phyloP scores from a whole-genome alignment of 2,329 filamentous ascomycete genomes.

The Trematosphaeria pertusa region DNA sequence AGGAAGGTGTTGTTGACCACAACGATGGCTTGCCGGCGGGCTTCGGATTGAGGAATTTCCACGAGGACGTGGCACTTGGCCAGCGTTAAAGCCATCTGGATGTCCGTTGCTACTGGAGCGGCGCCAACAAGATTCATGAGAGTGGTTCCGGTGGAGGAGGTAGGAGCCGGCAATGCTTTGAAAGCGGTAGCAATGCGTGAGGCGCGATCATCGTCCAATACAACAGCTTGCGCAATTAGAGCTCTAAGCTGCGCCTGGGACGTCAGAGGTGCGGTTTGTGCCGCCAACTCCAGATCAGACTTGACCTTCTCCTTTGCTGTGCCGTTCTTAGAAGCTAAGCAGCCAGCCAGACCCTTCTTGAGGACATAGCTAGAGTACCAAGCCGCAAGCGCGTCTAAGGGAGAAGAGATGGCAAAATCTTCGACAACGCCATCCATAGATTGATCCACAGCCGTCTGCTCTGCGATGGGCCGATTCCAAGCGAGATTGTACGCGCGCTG shows the following conservation, averaged over 20 bases:
- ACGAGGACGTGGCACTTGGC: slow-evolving; percentile 65
- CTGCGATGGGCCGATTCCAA: slow-evolving; percentile 79
- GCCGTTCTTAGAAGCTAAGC: slow-evolving; percentile 63
- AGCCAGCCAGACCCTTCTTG: slow-evolving; percentile 71
- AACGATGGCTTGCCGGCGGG: slow-evolving; percentile 47
- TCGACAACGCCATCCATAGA: slow-evolving; percentile 85
- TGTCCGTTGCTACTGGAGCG: slow-evolving; percentile 63
- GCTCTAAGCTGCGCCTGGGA: slow-evolving; percentile 71
- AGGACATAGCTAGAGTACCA: slow-evolving; percentile 85
- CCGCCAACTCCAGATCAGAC: slow-evolving; percentile 69
- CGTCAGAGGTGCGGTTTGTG: slow-evolving; percentile 76
- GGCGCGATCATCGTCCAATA: slow-evolving; percentile 61
- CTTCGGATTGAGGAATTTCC: slow-evolving; percentile 44
- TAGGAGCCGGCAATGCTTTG: slow-evolving; percentile 56
- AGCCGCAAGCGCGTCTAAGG: slow-evolving; percentile 86
- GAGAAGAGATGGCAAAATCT: slow-evolving; percentile 82
- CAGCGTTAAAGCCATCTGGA: slow-evolving; percentile 64
- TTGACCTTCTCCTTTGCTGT: slow-evolving; percentile 53
- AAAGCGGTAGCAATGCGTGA: slow-evolving; percentile 61
- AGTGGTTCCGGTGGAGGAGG: slow-evolving; percentile 43
- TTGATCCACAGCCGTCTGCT: slow-evolving; percentile 70
- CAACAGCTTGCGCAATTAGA: slow-evolving; percentile 64
- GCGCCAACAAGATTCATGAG: slow-evolving; percentile 59
- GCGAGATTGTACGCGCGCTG: slow-evolving; percentile 89
- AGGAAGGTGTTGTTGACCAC: slow-evolving; percentile 51